Percentiles rank a stretch among this genome's conserved stretches.
Conservation (phyloP, 1,284 basidiomycete genomes). For the Prillingera fragicola region DNA sequence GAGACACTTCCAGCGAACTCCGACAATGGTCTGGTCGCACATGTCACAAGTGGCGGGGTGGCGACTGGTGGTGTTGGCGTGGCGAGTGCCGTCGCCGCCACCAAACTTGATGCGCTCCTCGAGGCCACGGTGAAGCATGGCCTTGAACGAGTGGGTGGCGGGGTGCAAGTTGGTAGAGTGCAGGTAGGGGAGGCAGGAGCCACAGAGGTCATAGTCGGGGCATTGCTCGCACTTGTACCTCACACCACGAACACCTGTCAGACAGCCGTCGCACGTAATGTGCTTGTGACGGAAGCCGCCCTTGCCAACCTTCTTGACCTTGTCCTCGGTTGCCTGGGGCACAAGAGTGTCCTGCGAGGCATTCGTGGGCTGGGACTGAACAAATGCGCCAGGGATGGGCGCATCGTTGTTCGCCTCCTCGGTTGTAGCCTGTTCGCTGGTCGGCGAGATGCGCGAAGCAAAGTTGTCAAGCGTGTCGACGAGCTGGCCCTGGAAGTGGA, state of each 20-base stretch:
- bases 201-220: conserved; percentile 44
- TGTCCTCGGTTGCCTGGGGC: conserved; percentile 1
- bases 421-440: conserved; percentile 4
- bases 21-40: conserved; percentile 38
- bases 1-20: conserved; percentile 46
- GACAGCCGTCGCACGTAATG: conserved; percentile 44
- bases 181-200: conserved; percentile 39
- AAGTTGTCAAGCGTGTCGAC: conserved; percentile 37
- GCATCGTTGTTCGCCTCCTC: not conserved
- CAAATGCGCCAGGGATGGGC: conserved; percentile 37
- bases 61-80: conserved; percentile 11
- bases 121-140: conserved; percentile 43
- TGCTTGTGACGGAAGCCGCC: conserved; percentile 44
- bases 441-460: conserved; percentile 15
- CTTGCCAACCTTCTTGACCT: conserved; percentile 17
- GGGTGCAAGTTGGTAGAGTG: conserved; percentile 40
- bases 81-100: conserved; percentile 16
- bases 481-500: conserved; percentile 44
- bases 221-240: conserved; percentile 46
- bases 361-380: conserved; percentile 15
- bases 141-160: conserved; percentile 36
- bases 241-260: conserved; percentile 40
- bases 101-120: conserved; percentile 37
- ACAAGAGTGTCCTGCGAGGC: conserved; percentile 1
- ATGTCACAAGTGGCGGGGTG: conserved; percentile 44